Conservation (phyloP, 805 yeast species). For the Candida gorgasii region DNA sequence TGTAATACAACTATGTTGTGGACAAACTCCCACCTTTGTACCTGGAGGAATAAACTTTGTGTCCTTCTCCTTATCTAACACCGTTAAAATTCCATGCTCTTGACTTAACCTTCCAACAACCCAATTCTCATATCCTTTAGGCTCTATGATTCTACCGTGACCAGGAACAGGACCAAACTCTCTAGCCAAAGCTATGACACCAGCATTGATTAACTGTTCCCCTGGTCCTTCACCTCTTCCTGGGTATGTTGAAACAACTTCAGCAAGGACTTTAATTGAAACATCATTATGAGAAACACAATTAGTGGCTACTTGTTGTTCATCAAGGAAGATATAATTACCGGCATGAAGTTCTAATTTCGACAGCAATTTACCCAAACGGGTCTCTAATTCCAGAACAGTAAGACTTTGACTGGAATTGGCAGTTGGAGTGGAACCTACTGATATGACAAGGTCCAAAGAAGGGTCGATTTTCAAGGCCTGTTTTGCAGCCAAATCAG, state of each 20-base stretch:
- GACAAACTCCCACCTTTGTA: constrained; percentile 53
- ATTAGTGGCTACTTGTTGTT: constrained; percentile 75
- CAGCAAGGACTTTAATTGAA: constrained; percentile 59
- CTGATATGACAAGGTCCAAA: constrained; percentile 53
- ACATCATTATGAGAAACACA: constrained; percentile 63
- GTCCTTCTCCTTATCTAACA: constrained; percentile 31
- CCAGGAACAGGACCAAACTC: constrained; percentile 66
- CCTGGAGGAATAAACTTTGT: constrained; percentile 51
- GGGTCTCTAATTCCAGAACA: constrained; percentile 23
- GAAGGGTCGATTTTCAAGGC: constrained; percentile 37
- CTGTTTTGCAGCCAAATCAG: constrained; percentile 50
- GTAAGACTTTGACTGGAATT: constrained; percentile 49
- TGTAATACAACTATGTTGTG: constrained; percentile 76
- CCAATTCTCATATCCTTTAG: constrained; percentile 55
- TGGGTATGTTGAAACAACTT: constrained; percentile 57
- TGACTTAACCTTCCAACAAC: constrained; percentile 67
- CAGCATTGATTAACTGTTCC: constrained; percentile 68
- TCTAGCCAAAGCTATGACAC: constrained; percentile 67
- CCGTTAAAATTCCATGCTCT: constrained; percentile 76
- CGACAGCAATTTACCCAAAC: constrained; percentile 31
- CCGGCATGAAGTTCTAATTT: constrained; percentile 78
- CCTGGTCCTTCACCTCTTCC: constrained; percentile 52
- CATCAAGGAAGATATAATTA: constrained; percentile 69
- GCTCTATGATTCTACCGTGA: constrained; percentile 48
- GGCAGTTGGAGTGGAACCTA: constrained; percentile 83